Evolutionary conservation across 2,329 filamentous ascomycete genomes (phyloP), one percentile per base, ranked within the genome.

Genomic region (Cladosporium sp.): DNA sequence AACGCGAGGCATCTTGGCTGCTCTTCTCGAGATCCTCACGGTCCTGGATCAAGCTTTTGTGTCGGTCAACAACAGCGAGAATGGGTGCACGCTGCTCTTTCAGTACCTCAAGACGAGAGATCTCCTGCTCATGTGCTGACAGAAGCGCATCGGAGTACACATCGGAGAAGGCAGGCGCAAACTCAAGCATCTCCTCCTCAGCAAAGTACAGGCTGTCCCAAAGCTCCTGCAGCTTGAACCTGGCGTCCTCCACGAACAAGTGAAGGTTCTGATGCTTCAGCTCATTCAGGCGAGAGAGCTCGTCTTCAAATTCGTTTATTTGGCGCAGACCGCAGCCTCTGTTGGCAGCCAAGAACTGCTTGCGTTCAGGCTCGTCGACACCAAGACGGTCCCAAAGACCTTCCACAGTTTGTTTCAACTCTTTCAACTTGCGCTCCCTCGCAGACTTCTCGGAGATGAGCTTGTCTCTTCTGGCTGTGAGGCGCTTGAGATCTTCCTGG

Each of bases 161-260:
- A 76, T 98, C 95, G 12, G 72, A 71, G 77, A 98, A 98, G 51
- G 93, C 95, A 0, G 96, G 95, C 0, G 93, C 95, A 73, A 99
- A 99, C 71, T 97, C 93, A 65, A 98, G 87, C 93, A 98, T 98
- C 80, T 99, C 95, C 74, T 99, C 95, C 76, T 99, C 95, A 0
- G 92, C 97, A 75, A 96, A 93, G 81, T 95, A 98, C 1, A 99
- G 82, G 0, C 88, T 85, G 76, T 99, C 95, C 95, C 96, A 99
- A 0, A 99, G 87, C 75, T 96, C 93, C 78, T 98, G 94, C 12
- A 99, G 85, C 76, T 92, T 92, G 80, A 88, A 91, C 49, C 96
- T 87, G 24, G 94, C 90, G 80, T 99, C 95, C 77, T 98, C 95
- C 12, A 99, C 92, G 74, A 99, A 99, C 4, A 98, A 80, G 76